Evolutionary conservation across 495 filamentous ascomycete genomes (phyloP).

Genomic region (Penicillium cataractarum): DNA sequence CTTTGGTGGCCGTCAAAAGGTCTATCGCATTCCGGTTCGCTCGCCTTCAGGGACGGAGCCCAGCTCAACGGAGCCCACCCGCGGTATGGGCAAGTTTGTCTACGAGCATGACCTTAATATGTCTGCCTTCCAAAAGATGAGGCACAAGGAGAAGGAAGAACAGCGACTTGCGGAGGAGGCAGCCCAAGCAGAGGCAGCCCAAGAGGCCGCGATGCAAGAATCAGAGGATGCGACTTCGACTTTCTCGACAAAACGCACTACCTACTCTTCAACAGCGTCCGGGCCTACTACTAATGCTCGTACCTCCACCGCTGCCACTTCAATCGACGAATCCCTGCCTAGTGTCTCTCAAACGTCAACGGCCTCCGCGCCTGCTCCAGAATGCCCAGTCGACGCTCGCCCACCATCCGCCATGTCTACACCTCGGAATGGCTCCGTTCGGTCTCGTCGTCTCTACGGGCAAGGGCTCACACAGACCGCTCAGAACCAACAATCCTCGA

Average conservation of each 20-base stretch:
- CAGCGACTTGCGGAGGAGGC: conserved; percentile 43
- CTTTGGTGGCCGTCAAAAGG: conserved; percentile 95
- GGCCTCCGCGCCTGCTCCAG: conserved; percentile 24
- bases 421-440: conserved; percentile 57
- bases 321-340: conserved; percentile 75
- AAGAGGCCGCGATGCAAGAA: conserved; percentile 33
- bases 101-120: conserved; percentile 85
- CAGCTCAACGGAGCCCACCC: conserved; percentile 20
- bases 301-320: conserved; percentile 89
- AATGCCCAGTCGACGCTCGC: conserved; percentile 16
- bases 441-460: conserved; percentile 81
- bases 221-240: conserved; percentile 63
- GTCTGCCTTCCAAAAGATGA: conserved; percentile 77
- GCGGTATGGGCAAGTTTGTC: conserved; percentile 66
- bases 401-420: conserved; percentile 27
- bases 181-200: conserved; percentile 21
- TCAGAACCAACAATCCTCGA: conserved; percentile 78
- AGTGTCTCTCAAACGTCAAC: conserved; percentile 45
- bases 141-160: conserved; percentile 61
- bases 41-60: conserved; percentile 32
- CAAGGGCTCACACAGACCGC: conserved; percentile 77
- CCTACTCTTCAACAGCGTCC: conserved; percentile 84
- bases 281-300: conserved; percentile 66
- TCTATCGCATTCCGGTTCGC: conserved; percentile 81
- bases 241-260: conserved; percentile 75